Conservation (phyloP, 2,329 filamentous ascomycete genomes). For the Fusarium sp. region DNA sequence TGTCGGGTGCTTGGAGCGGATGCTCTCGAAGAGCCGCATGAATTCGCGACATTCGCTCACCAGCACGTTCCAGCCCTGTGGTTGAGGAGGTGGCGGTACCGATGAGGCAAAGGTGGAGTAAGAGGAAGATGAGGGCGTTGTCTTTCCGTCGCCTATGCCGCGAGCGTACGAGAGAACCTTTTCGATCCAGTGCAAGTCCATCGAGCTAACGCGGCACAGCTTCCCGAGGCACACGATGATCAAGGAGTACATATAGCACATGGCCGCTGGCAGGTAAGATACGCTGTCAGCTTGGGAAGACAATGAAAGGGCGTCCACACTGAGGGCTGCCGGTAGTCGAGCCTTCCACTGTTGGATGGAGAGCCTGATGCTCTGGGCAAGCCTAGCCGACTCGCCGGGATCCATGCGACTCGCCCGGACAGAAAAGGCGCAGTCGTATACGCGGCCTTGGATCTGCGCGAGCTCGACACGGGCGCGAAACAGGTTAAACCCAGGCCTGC, state of each 20-base stretch:
- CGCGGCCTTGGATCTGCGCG: slow-evolving; percentile 30
- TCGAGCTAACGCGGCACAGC: neutral
- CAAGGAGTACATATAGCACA: slow-evolving; percentile 12
- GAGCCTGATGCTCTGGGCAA: neutral
- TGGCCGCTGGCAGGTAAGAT: too few species aligned
- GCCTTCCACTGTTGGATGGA: slow-evolving; percentile 21
- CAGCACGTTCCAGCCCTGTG: neutral
- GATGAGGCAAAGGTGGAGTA: too few species aligned
- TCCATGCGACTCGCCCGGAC: neutral
- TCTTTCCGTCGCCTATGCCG: neutral
- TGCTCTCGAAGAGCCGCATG: neutral
- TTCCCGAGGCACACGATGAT: slow-evolving; percentile 7
- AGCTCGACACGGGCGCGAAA: slow-evolving; percentile 20
- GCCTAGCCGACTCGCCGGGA: neutral
- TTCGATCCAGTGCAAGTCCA: slow-evolving; percentile 13
- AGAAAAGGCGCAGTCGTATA: slow-evolving; percentile 21
- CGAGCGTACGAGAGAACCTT: neutral
- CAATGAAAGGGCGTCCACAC: neutral
- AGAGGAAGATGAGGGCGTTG: neutral
- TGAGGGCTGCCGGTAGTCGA: slow-evolving; percentile 1
- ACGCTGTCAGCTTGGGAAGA: too few species aligned
- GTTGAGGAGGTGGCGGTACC: neutral
- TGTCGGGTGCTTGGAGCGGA: neutral
- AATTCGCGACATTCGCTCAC: neutral
- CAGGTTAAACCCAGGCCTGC: slow-evolving; percentile 10